phyloP scores from a whole-genome alignment of 257 asterid species.

The Schizonepeta tenuifolia region DNA sequence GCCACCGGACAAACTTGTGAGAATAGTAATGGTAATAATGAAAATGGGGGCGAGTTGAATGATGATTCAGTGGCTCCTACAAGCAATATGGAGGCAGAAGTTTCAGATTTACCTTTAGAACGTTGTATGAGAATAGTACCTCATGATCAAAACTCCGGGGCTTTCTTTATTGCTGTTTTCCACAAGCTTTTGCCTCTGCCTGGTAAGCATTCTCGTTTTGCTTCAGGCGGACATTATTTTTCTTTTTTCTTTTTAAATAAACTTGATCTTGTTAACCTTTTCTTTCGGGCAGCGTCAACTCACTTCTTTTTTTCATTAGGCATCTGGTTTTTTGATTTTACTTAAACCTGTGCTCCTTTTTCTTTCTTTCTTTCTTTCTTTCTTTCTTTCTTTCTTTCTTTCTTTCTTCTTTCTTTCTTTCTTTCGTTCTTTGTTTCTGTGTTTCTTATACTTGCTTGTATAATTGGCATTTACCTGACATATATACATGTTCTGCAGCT shows the following conservation, averaged over 20 bases:
- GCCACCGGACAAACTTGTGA: conserved; percentile 34
- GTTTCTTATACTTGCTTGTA: conserved; percentile 15
- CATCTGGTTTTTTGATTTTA: background rate
- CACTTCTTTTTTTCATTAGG: background rate
- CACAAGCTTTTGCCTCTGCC: conserved; percentile 71
- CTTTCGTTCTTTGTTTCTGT: background rate
- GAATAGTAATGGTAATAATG: conserved; percentile 39
- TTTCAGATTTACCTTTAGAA: conserved; percentile 80
- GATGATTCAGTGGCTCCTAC: conserved; percentile 45
- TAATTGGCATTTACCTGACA: conserved; percentile 21
- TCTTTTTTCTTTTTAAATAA: background rate
- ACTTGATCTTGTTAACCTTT: background rate
- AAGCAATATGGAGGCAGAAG: conserved; percentile 61
- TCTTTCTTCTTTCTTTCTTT: no score
- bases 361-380: background rate
- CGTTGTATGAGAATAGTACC: conserved; percentile 97
- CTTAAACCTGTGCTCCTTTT: background rate
- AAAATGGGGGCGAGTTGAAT: conserved; percentile 33
- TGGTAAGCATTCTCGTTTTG: conserved; percentile 44
- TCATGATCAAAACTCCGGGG: conserved; percentile 98
- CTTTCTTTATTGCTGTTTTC: conserved; percentile 94
- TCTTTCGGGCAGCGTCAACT: no score
- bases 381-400: no score
- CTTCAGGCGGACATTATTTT: background rate
- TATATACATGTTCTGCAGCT: conserved; percentile 27